Conservation (phyloP, 305 asterid species). For the Fraxinus baroniana region DNA sequence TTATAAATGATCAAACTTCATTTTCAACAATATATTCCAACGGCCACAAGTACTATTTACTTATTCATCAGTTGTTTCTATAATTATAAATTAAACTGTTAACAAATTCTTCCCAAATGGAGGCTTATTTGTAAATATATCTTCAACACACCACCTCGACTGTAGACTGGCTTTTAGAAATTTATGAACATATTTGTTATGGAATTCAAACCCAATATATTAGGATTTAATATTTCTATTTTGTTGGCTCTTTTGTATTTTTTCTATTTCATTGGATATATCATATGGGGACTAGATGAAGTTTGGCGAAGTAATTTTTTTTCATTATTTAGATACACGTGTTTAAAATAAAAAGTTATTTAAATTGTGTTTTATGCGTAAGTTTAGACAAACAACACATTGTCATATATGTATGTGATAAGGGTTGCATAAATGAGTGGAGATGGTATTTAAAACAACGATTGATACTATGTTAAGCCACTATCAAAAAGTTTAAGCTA, state of each 20-base stretch:
- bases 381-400: neutral
- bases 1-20: neutral
- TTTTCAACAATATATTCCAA: neutral
- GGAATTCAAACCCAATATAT: neutral
- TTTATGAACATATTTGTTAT: neutral
- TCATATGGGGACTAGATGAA: neutral
- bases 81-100: neutral
- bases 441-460: neutral
- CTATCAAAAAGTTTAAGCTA: neutral
- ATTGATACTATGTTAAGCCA: neutral
- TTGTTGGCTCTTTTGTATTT: neutral
- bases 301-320: neutral
- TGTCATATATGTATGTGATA: neutral
- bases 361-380: neutral
- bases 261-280: neutral
- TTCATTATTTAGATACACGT: neutral
- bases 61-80: neutral
- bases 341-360: neutral
- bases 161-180: neutral
- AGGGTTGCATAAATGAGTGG: neutral
- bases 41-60: neutral
- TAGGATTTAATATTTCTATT: neutral
- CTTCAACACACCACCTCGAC: neutral
- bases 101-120: neutral
- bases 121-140: neutral